Evolutionary conservation across 2,329 filamentous ascomycete genomes (phyloP), one percentile per base, ranked within the genome.

Genomic region (Scedosporium boydii): DNA sequence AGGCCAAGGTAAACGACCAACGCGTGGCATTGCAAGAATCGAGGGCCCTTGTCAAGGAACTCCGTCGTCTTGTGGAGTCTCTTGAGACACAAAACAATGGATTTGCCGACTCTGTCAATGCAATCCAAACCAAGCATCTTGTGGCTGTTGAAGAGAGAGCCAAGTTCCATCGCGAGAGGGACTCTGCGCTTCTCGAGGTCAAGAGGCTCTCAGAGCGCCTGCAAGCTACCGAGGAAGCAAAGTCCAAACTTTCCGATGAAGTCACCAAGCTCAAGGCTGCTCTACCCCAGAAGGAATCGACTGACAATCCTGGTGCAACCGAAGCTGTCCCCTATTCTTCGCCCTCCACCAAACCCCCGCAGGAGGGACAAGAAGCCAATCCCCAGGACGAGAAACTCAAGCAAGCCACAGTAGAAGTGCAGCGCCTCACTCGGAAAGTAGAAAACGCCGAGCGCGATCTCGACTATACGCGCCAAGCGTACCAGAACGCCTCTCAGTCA

Each of bases 401-500:
- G 27, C 63, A 64, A 6, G 58, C 67, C 2, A 64, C 68, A 21
- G 64, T 63, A 14, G 68, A 69, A 38, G 16, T 59, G 41, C 27
- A 65, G 34, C 74, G 72, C 51, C 67, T 80, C 7, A 75, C 73
- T n/a, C 75, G 75, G 4, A 69, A 79, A 27, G 73, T 78, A 16
- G 71, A 74, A 58, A 69, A 74, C 14, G 72, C 80, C 3, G 77
- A 79, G 46, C 73, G 72, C 62, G 82, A 86, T 3, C 74, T 80
- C 27, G 82, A 85, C 1, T 90, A 86, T 67, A 74, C 79, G 12
- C 80, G 83, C 60, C 76, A 77, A 3, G 75, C 80, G 9, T 90
- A 89, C 67, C 86, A 88, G 67, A 76, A 81, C 23, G 80, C 82
- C 1, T 84, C 82, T 7, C 77, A 78, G 38, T 70, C 75, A 1